These are phyloP conservation scores for Austropuccinia psidii DNA, from an alignment of 1,284 basidiomycete genomes.

Conservation along the genomic window DNA sequence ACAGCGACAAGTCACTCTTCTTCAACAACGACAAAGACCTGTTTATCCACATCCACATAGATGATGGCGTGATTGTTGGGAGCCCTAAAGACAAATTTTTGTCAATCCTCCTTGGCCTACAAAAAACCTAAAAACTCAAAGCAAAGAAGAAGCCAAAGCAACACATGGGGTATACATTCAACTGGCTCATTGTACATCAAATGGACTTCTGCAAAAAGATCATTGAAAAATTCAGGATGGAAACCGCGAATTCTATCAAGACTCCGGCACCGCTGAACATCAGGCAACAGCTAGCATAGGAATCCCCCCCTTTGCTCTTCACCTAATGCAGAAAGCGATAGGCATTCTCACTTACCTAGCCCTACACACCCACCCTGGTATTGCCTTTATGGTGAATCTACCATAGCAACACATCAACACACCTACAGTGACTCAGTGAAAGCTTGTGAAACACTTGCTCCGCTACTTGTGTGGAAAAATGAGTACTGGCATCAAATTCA, in stretches of 20 bases:
- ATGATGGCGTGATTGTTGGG: too few relatives aligned
- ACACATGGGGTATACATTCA: background rate
- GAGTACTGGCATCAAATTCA: background rate
- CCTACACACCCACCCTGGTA: background rate
- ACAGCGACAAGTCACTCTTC: too few relatives aligned
- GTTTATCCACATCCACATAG: too few relatives aligned
- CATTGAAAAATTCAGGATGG: background rate
- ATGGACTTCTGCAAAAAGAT: background rate
- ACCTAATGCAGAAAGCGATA: background rate
- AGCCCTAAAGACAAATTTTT: too few relatives aligned
- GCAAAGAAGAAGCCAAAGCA: background rate
- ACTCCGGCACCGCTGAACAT: background rate
- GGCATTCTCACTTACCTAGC: slow-evolving; percentile 4
- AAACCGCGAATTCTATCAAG: background rate
- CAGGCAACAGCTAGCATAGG: background rate
- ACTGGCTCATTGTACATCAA: background rate
- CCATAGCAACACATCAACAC: background rate
- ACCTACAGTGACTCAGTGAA: background rate
- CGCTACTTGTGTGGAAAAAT: background rate
- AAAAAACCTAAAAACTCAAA: slow-evolving; percentile 6
- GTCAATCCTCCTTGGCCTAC: too few relatives aligned
- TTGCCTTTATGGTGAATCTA: background rate
- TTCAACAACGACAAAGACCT: too few relatives aligned
- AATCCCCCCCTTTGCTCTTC: background rate
- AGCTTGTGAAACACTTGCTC: background rate